Evolutionary conservation across 2,329 filamentous ascomycete species (phyloP), one percentile per base, ranked within the genome.

Genomic region (Tothia fuscella): DNA sequence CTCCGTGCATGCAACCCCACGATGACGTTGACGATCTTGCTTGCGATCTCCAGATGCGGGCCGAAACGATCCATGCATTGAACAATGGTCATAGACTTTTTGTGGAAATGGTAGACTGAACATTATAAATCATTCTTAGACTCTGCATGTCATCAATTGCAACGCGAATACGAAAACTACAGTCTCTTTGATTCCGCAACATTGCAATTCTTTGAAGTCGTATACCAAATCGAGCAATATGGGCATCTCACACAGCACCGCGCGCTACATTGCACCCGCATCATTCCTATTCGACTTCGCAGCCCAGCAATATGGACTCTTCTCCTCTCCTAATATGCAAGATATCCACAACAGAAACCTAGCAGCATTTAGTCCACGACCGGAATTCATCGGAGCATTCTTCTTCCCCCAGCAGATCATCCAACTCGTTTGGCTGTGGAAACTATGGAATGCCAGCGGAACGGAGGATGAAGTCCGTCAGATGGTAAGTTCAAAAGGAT

Each of bases 401-500:
- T 78, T 78, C 62, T 73, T 74, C 53, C 71, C 71, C 0, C 72
- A 78, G 52, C 72, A 77, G 52, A 51, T 76, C 3, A 67, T 76
- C 52, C 72, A 77, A 53, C 51, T 76, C 3, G 65, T 60, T 3
- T 78, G 72, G 72, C 56, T 77, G 4, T 77, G 71, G 57, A 64
- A 67, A 46, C 58, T 78, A 2, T 74, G 65, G 59, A 68, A 63
- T 39, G 57, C 70, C 6, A 60, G 68, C 37, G 55, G 62, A 1
- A 64, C 57, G 26, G 54, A 59, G 30, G 60, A 61, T 34, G 68
- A 74, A 25, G 48, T 67, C 1, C 56, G 63, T 4, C 57, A 63
- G 36, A 75, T 77, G 58, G 39, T 28, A 25, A 30, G 22, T 39
- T 24, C 9, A 22, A n/a, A n/a, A n/a, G n/a, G n/a, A n/a, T n/a